Conservation (phyloP, 257 asterid genomes). For the Vinca minor region DNA sequence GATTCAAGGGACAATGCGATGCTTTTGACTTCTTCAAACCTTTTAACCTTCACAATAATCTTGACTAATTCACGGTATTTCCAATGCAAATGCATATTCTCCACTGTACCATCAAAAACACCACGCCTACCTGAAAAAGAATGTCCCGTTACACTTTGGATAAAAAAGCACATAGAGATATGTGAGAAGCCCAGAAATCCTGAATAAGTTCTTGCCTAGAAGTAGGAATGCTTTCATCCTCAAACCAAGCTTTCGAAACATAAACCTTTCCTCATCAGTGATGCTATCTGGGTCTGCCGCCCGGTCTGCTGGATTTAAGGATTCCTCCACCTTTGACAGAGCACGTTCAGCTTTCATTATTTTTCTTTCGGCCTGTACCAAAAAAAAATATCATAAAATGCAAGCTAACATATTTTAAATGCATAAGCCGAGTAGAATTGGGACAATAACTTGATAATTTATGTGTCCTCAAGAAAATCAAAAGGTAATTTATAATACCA, state of each 20-base stretch:
- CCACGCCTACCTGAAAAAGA: conserved; percentile 89
- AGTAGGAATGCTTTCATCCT: conserved; percentile 98
- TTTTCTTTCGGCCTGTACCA: conserved; percentile 65
- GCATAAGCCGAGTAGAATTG: neutral
- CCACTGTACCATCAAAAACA: conserved; percentile 93
- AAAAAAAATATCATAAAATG: conserved; percentile 8
- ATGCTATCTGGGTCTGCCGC: conserved; percentile 59
- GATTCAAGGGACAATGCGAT: conserved; percentile 90
- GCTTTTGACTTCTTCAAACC: conserved; percentile 58
- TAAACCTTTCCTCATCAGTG: conserved; percentile 89
- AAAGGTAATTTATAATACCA: neutral
- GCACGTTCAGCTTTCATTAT: conserved; percentile 66
- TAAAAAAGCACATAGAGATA: neutral
- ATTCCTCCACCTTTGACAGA: conserved; percentile 73
- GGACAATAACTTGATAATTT: neutral
- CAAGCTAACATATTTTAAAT: neutral
- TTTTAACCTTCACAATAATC: conserved; percentile 70
- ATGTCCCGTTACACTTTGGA: conserved; percentile 9
- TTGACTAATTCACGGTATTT: conserved; percentile 85
- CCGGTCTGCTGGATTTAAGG: conserved; percentile 55
- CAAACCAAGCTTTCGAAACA: conserved; percentile 94
- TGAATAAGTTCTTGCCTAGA: conserved; percentile 46
- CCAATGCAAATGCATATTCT: conserved; percentile 99
- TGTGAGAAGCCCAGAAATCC: conserved; percentile 14
- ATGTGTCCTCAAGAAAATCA: neutral